Base-by-base conservation (phyloP, 2,329 filamentous ascomycete species). In the Cladophialophora carrionii region DNA sequence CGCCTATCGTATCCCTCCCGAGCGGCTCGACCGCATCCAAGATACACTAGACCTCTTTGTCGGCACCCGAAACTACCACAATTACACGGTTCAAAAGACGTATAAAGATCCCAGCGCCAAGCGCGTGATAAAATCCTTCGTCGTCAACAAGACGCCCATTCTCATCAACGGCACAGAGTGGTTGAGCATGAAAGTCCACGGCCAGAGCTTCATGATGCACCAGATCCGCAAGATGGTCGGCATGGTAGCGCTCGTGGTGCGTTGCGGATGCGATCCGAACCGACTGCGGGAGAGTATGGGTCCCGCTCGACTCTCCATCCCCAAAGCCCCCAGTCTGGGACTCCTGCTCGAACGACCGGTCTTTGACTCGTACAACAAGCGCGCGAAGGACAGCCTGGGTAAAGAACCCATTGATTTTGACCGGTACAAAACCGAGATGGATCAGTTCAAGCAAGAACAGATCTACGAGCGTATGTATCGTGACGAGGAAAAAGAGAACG, bases 171-270 rank as follows among this genome's bases (percentile, higher is more conserved):
- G 94, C 74, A 97, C 92, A 1, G 90, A 99, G 81, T 99, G 95
- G 95, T 83, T 99, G 4, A 95, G 90, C 51, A 83, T 98, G 71
- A 96, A 96, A 76, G 93, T 99, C 26, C 95, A 99, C 78, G 95
- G 95, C 0, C 95, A 99, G 78, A 94, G 90, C 74, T 99, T 99
- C 84, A 99, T 99, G 95, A 99, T 99, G 95, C 95, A 99, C 78
- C 95, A 99, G 80, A 99, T 99, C 78, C 89, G 95, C 74, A 99
- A 98, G 80, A 98, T 99, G 95, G 91, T 99, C 17, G 92, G 91
- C 63, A 92, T 99, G 89, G 91, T 88, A 8, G 87, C 91, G 37
- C 83, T 99, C 66, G 82, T 94, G 5, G 89, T 96, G 6, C 88
- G 95, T 43, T 96, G 90, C 76, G 95, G 92, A 57, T 88, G 88